A percentile compares a stretch with the other conserved stretches of the same genome.
Conservation (phyloP, 148 eudicot genomes). For the Persicaria maculosa region DNA sequence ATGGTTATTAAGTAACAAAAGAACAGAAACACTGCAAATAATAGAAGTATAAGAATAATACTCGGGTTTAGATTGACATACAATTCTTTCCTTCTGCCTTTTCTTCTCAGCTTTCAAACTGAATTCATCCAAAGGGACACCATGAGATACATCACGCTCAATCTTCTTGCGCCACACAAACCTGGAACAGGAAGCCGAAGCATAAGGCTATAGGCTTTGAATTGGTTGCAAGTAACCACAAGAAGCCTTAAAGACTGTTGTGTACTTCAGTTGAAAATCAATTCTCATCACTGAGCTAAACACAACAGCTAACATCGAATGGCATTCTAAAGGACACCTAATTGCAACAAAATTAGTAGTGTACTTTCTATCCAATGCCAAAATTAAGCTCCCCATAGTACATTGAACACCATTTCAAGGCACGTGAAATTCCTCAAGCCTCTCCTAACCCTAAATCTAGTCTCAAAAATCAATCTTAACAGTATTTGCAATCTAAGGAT, state of each 20-base stretch:
- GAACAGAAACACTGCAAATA: background rate
- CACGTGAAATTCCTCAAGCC: background rate
- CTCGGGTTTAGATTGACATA: slow-evolving; percentile 15
- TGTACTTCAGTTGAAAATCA: background rate
- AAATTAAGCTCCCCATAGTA: background rate
- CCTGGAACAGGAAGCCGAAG: slow-evolving; percentile 22
- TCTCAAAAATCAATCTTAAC: background rate
- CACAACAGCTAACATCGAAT: background rate
- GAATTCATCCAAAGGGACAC: slow-evolving; percentile 64
- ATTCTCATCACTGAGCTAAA: background rate
- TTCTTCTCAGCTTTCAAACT: slow-evolving; percentile 70
- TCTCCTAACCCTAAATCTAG: background rate
- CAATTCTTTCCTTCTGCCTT: slow-evolving; percentile 77
- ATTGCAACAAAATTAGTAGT: background rate
- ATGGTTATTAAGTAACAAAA: background rate
- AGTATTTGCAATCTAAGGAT: background rate
- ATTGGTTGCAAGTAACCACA: background rate
- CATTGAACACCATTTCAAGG: background rate
- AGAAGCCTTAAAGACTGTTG: background rate
- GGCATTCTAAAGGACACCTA: background rate
- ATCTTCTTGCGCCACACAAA: slow-evolving; percentile 95
- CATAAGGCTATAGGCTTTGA: background rate
- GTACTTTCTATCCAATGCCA: background rate
- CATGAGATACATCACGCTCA: slow-evolving; percentile 56
- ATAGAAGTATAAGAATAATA: background rate